Evolutionary conservation across 2,329 filamentous ascomycete species (phyloP).

Genomic region (Chlorencoelia australis): DNA sequence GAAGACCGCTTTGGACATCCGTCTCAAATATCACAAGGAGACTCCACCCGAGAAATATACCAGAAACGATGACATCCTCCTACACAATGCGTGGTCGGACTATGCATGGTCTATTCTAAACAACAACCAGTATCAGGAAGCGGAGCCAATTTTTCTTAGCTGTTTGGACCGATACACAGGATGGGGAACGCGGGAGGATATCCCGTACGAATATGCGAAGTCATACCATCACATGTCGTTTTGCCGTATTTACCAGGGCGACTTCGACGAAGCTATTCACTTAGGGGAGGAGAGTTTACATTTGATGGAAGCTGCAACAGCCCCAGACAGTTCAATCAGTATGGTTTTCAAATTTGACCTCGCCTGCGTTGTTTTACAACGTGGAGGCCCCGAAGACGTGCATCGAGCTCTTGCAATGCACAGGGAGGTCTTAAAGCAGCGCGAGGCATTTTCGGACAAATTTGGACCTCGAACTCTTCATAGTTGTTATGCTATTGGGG

Average conservation of each 20-base stretch:
- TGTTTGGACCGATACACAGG: slow-evolving; percentile 7
- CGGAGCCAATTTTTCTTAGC: slow-evolving; percentile 9
- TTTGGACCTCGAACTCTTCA: slow-evolving; percentile 14
- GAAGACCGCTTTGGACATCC: slow-evolving; percentile 10
- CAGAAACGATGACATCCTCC: slow-evolving; percentile 6
- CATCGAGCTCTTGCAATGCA: slow-evolving; percentile 11
- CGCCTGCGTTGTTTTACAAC: slow-evolving; percentile 14
- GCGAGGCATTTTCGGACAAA: slow-evolving; percentile 7
- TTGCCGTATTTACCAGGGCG: slow-evolving; percentile 13
- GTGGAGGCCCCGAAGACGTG: slow-evolving; percentile 11
- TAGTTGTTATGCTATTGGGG: slow-evolving; percentile 14
- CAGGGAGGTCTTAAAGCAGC: slow-evolving; percentile 8
- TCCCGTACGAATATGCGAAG: slow-evolving; percentile 12
- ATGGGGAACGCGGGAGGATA: slow-evolving; percentile 6
- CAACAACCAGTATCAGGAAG: slow-evolving; percentile 10
- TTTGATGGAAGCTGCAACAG: slow-evolving; percentile 6
- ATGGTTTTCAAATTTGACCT: slow-evolving; percentile 14
- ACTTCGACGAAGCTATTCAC: slow-evolving; percentile 9
- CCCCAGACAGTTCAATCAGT: slow-evolving; percentile 4
- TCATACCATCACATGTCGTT: slow-evolving; percentile 15
- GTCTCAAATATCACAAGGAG: slow-evolving; percentile 2
- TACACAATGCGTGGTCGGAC: slow-evolving; percentile 12
- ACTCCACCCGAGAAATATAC: background rate
- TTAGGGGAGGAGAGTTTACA: slow-evolving; percentile 10
- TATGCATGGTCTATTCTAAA: slow-evolving; percentile 13